phyloP scores from a whole-genome alignment of 1,284 basidiomycete species.

The Boletus mariae region DNA sequence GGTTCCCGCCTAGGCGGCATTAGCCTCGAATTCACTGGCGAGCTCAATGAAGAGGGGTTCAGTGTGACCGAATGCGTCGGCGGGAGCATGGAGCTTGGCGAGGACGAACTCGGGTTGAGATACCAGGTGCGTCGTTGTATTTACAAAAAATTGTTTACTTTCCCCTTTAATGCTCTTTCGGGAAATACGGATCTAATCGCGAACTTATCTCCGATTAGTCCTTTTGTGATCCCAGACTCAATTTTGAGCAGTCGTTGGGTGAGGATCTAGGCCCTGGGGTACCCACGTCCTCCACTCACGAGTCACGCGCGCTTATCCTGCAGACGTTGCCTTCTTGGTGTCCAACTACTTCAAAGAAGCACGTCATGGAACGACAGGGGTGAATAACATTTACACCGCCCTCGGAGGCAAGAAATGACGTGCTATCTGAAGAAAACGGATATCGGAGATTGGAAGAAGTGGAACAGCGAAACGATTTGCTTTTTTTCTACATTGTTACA shows the following conservation, averaged over 20 bases:
- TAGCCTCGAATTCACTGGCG: conserved; percentile 95
- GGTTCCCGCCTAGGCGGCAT: conserved; percentile 87
- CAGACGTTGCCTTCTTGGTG: conserved; percentile 77
- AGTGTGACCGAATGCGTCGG: conserved; percentile 86
- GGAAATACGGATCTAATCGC: conserved; percentile 1
- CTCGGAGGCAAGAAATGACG: conserved; percentile 27
- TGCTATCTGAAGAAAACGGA: neutral
- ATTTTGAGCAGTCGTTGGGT: conserved; percentile 83
- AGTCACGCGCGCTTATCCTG: neutral
- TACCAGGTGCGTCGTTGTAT: conserved; percentile 56
- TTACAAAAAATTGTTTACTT: neutral
- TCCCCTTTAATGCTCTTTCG: neutral
- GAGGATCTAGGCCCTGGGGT: conserved; percentile 17
- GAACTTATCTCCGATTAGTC: conserved; percentile 40
- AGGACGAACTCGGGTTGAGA: conserved; percentile 68
- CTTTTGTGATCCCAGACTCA: conserved; percentile 79
- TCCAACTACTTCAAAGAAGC: conserved; percentile 76
- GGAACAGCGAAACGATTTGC: neutral
- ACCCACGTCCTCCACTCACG: neutral
- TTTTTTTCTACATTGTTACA: conserved; percentile 9
- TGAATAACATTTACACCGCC: conserved; percentile 28
- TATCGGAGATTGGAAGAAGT: neutral
- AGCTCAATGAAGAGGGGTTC: conserved; percentile 89
- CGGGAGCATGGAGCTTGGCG: conserved; percentile 76
- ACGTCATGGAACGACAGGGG: conserved; percentile 37